Conservation (phyloP, 148 eudicot genomes). For the Euryodendron excelsum region DNA sequence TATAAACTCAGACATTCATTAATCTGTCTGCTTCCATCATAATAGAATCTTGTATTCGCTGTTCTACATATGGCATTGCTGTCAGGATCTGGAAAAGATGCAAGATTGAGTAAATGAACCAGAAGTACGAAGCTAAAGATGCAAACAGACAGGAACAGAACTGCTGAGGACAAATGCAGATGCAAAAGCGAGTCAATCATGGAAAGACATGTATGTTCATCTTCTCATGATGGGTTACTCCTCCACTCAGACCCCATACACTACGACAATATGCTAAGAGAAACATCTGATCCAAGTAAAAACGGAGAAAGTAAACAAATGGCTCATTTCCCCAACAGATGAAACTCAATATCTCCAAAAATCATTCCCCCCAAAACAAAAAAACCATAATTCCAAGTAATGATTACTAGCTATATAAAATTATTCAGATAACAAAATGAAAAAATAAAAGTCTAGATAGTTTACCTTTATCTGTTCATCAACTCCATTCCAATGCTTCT, state of each 20-base stretch:
- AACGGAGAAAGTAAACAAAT: background rate
- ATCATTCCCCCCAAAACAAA: background rate
- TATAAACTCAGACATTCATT: background rate
- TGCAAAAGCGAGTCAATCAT: background rate
- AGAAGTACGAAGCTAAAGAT: background rate
- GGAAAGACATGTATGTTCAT: background rate
- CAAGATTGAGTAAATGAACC: background rate
- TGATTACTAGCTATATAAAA: background rate
- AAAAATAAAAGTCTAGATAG: background rate
- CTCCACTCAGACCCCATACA: background rate
- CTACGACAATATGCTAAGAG: background rate
- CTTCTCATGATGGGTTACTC: background rate
- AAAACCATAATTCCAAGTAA: background rate
- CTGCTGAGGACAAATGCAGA: background rate
- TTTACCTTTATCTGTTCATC: constrained; percentile 18
- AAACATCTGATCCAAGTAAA: background rate
- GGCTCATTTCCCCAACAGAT: background rate
- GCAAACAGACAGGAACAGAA: background rate
- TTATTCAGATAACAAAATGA: background rate
- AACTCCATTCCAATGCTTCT: constrained; percentile 45
- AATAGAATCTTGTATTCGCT: no score
- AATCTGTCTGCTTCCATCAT: background rate
- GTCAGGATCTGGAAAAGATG: background rate
- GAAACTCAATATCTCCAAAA: background rate
- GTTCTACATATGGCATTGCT: background rate